Conservation (phyloP, 176 grass and related monocot genomes). For the Aegilops bicornis region DNA sequence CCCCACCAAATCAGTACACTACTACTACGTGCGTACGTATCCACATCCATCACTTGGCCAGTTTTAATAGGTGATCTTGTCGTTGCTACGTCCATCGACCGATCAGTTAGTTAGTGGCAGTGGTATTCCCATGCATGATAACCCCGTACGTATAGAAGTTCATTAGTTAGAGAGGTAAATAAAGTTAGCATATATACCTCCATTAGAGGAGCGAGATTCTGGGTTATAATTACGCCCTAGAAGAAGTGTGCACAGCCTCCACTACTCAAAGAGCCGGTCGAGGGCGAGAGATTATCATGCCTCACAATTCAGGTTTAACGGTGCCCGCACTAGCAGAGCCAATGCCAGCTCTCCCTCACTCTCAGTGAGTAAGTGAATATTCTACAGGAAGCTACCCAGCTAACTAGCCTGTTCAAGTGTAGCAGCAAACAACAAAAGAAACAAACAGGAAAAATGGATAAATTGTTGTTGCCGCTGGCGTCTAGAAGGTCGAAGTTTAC, state of each 20-base stretch:
- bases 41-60: too few relatives aligned
- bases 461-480: background rate
- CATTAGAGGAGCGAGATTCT: background rate
- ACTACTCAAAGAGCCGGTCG: background rate
- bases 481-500: background rate
- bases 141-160: background rate
- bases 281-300: constrained; percentile 9
- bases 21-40: background rate
- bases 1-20: too few relatives aligned
- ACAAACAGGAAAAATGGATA: background rate
- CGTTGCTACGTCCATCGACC: constrained; percentile 19
- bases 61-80: background rate
- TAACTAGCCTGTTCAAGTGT: too few relatives aligned
- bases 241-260: constrained; percentile 32
- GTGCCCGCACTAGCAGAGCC: constrained; percentile 38
- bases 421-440: too few relatives aligned
- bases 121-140: background rate
- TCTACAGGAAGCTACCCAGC: background rate
- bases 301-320: constrained; percentile 78
- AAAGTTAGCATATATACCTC: background rate
- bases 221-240: constrained; percentile 36
- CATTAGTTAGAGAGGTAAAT: constrained; percentile 22
- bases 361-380: background rate
- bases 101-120: background rate
- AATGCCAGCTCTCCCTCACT: background rate